A percentile compares a stretch with the other conserved stretches of the same genome.
Evolutionary conservation across 1,139 yeast species (phyloP).

Genomic region (Suhomyces chickasaworum): DNA sequence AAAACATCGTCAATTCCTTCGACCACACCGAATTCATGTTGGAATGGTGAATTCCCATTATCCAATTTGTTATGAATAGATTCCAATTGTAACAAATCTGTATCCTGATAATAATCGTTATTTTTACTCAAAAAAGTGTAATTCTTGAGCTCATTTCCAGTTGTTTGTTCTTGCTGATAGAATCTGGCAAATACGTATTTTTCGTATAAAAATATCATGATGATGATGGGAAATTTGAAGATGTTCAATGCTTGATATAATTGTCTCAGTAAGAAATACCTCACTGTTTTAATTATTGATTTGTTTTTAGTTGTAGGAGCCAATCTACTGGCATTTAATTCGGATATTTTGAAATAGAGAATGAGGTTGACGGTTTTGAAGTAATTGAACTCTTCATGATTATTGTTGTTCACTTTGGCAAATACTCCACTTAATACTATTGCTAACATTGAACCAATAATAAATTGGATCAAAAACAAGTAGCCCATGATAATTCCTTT

Average conservation of each 20-base stretch:
- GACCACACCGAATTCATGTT: slow-evolving; percentile 17
- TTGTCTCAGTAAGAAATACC: slow-evolving; percentile 9
- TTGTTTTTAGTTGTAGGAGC: neutral
- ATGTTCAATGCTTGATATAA: slow-evolving; percentile 22
- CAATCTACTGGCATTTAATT: slow-evolving; percentile 14
- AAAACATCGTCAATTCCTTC: slow-evolving; percentile 24
- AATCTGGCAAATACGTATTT: slow-evolving; percentile 22
- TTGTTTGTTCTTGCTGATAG: slow-evolving; percentile 15
- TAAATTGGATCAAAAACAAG: slow-evolving; percentile 58
- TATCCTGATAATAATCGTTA: slow-evolving; percentile 33
- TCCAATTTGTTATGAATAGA: slow-evolving; percentile 7
- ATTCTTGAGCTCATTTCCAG: slow-evolving; percentile 28
- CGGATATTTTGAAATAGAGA: slow-evolving; percentile 30
- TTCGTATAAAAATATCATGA: slow-evolving; percentile 39
- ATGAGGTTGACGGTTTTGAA: slow-evolving; percentile 44
- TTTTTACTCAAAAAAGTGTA: slow-evolving; percentile 40
- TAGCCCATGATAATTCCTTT: slow-evolving; percentile 52
- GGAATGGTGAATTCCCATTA: slow-evolving; percentile 12
- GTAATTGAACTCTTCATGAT: slow-evolving; percentile 45
- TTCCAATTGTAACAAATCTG: slow-evolving; percentile 28
- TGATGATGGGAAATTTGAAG: slow-evolving; percentile 38
- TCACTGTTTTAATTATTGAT: slow-evolving; percentile 1
- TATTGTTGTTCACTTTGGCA: slow-evolving; percentile 40
- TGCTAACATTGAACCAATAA: slow-evolving; percentile 59
- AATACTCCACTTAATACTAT: slow-evolving; percentile 55